phyloP scores from a whole-genome alignment of 371 early-diverging fungal genomes.

The Rhizopus sp. region DNA sequence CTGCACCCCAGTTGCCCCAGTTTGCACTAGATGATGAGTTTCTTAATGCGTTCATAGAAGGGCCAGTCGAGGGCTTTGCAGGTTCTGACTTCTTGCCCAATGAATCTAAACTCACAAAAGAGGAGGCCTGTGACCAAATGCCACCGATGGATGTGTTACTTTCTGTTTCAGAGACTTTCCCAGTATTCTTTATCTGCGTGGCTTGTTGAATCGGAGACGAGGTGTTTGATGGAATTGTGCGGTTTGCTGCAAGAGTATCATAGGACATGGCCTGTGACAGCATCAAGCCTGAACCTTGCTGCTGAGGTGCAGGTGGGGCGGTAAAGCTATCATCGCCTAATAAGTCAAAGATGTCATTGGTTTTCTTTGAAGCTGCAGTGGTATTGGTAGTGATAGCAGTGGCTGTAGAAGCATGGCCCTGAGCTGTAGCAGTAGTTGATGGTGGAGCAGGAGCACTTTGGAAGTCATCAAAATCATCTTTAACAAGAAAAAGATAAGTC shows the following conservation, averaged over 20 bases:
- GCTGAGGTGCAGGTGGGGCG: conserved; percentile 10
- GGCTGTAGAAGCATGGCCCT: conserved; percentile 5
- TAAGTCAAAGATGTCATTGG: conserved; percentile 43
- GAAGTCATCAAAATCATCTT: conserved; percentile 67
- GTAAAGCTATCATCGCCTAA: conserved; percentile 39
- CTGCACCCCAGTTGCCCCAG: conserved; percentile 43
- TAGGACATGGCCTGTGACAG: conserved; percentile 16
- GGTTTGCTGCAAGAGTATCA: conserved; percentile 11
- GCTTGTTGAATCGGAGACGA: not conserved
- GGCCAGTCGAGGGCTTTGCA: conserved; percentile 40
- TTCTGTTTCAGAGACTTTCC: not conserved
- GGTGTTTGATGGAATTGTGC: not conserved
- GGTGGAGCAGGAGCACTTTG: conserved; percentile 49
- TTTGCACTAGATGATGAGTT: conserved; percentile 38
- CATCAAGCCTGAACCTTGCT: conserved; percentile 11
- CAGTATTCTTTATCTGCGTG: not conserved
- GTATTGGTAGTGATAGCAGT: conserved; percentile 9
- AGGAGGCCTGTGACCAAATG: conserved; percentile 62
- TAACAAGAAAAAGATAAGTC: not conserved
- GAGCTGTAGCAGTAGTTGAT: too few relatives aligned
- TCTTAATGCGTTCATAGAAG: conserved; percentile 64
- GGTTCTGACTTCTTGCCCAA: conserved; percentile 48
- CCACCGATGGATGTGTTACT: conserved; percentile 34
- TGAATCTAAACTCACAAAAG: conserved; percentile 59
- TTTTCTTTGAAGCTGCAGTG: conserved; percentile 12